A percentile compares a stretch with the other conserved stretches of the same genome.
These are phyloP conservation scores for Anthracocystis panici-leucophaei DNA, from an alignment of 1,284 basidiomycete genomes.

Conservation along the genomic window DNA sequence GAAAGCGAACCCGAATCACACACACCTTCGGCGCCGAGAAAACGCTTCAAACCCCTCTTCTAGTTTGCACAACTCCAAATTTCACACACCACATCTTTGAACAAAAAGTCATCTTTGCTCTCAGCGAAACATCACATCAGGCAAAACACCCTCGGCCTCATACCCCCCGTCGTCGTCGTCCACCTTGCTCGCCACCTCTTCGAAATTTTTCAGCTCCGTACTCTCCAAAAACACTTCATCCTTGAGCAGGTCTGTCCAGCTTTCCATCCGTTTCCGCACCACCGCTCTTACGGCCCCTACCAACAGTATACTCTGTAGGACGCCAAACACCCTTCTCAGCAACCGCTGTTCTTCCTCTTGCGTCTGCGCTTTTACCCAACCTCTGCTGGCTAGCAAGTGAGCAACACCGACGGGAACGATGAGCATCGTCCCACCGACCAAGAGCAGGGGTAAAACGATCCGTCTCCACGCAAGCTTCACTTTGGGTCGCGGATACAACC, in stretches of 20 bases:
- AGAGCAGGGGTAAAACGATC: conserved; percentile 16
- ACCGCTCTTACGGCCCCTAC: conserved; percentile 4
- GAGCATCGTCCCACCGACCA: conserved; percentile 6
- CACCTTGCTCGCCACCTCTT: not conserved
- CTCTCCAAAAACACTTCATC: conserved; percentile 66
- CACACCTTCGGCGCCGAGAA: conserved; percentile 5
- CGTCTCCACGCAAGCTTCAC: conserved; percentile 26
- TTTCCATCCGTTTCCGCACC: conserved; percentile 36
- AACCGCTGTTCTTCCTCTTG: conserved; percentile 30
- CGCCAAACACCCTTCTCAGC: conserved; percentile 22
- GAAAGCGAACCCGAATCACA: conserved; percentile 2
- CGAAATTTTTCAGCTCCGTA: conserved; percentile 64
- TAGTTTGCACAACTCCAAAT: conserved; percentile 3
- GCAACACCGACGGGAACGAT: conserved; percentile 6
- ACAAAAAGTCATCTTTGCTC: too few species aligned
- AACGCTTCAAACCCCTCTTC: conserved; percentile 40
- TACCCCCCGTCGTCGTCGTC: conserved; percentile 9
- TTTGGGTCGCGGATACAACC: conserved; percentile 19
- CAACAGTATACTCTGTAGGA: conserved; percentile 15
- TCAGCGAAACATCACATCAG: conserved; percentile 45
- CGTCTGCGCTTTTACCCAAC: not conserved
- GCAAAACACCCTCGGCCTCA: conserved; percentile 33
- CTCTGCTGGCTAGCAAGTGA: not conserved
- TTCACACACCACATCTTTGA: not conserved
- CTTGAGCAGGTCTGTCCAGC: conserved; percentile 61